Base-by-base conservation (phyloP, 2,329 filamentous ascomycete species). In the Nigrospora osmanthi region DNA sequence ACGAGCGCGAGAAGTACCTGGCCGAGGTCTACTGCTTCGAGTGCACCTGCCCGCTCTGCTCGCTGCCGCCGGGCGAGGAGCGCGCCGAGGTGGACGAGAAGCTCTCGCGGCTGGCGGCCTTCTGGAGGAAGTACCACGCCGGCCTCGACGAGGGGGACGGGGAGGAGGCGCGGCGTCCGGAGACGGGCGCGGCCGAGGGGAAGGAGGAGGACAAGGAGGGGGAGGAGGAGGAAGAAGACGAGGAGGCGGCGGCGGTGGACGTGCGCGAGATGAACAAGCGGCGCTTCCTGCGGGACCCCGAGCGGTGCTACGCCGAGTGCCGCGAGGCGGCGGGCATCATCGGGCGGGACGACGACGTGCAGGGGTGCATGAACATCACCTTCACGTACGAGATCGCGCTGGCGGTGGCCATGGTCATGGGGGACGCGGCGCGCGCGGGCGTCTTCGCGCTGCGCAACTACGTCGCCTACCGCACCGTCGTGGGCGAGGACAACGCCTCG, bases 381-480 rank as follows among this genome's bases (percentile, higher is more conserved):
- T 42, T 42, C 19, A 23, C 32, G 40, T 42, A 42, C 33, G 40
- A 42, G 40, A 42, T 36, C 19, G 40, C 33, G 33, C 33, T 42
- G 17, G 40, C 40, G 17, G 17, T 42, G 6, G 16, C 40, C 32
- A 32, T 42, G 40, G 10, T 16, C 17, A 9, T 36, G 17, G 40
- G 40, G 11, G 40, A 42, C n/a, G 33, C 40, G 33, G 40, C 40
- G 40, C 40, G 40, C 16, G 40, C 40, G 11, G 13, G 32, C 11
- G 32, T 42, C 33, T 42, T 42, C 33, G 40, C 33, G 40, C n/a
- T 11, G 16, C 40, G 40, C 33, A 42, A 35, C 40, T 34, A 30
- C 32, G 40, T 12, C 13, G 32, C 32, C 9, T 42, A 36, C 14
- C 11, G 11, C 17, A 6, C 35, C 13, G 35, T 23, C 16, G n/a